Evolutionary conservation across 2,329 filamentous ascomycete genomes (phyloP).

Genomic region (Raffaelea deltoideospora): DNA sequence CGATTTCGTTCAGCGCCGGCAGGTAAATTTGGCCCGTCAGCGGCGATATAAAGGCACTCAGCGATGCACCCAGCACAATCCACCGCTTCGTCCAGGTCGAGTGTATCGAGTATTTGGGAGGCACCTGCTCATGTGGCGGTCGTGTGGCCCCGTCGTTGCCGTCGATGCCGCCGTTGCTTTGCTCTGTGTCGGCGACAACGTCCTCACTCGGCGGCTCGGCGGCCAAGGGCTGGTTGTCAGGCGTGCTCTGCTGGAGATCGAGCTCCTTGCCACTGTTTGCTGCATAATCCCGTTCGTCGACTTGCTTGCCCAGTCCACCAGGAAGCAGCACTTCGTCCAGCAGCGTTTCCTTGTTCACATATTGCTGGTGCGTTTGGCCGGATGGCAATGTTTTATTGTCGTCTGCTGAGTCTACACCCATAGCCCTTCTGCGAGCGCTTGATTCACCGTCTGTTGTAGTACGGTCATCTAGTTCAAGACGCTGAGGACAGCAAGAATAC

Average conservation of each 20-base stretch:
- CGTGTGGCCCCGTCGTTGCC: neutral
- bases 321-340: too few species aligned
- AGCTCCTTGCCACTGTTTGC: neutral
- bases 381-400: too few species aligned
- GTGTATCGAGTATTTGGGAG: slow-evolving; percentile 20
- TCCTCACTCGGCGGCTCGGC: slow-evolving; percentile 1
- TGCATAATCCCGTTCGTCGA: neutral
- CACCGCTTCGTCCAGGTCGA: slow-evolving; percentile 22
- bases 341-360: too few species aligned
- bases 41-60: slow-evolving; percentile 26
- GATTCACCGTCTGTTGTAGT: too few species aligned
- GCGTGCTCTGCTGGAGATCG: too few species aligned
- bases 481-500: too few species aligned
- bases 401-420: too few species aligned
- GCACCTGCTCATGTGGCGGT: slow-evolving; percentile 3
- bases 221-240: too few species aligned
- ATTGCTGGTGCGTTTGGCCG: too few species aligned
- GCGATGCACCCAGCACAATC: slow-evolving; percentile 22
- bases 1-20: slow-evolving; percentile 32
- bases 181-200: neutral
- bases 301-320: too few species aligned
- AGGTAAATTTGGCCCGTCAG: slow-evolving; percentile 37
- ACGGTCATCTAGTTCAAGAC: too few species aligned
- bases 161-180: neutral
- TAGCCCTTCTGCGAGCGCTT: too few species aligned